A percentile compares a stretch with the other conserved stretches of the same genome.
Conservation (phyloP, 2,329 filamentous ascomycete genomes). For the Ophiosphaerella korrae region DNA sequence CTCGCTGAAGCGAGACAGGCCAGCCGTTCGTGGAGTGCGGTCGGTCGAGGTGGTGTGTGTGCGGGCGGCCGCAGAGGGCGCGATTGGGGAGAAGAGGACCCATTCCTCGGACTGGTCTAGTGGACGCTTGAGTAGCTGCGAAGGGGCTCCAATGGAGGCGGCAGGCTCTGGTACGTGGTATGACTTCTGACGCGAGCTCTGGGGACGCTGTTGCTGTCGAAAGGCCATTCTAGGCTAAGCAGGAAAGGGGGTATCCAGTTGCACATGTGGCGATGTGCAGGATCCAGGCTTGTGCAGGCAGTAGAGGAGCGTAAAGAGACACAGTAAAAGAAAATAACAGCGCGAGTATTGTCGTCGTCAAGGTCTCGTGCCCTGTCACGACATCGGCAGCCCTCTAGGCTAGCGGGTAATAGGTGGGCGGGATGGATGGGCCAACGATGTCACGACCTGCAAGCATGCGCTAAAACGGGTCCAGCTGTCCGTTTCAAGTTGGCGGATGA, state of each 20-base stretch:
- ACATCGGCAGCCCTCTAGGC: slow-evolving; percentile 5
- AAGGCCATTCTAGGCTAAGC: slow-evolving; percentile 41
- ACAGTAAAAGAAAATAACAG: not conserved
- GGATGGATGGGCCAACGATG: slow-evolving; percentile 30
- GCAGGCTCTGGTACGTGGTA: slow-evolving; percentile 36
- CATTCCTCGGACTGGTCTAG: slow-evolving; percentile 85
- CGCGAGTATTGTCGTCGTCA: slow-evolving; percentile 15
- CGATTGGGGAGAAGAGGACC: slow-evolving; percentile 81
- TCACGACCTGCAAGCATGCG: slow-evolving; percentile 16
- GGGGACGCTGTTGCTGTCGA: slow-evolving; percentile 46
- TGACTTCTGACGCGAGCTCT: slow-evolving; percentile 40
- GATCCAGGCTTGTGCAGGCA: too few relatives aligned
- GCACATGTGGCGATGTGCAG: too few relatives aligned
- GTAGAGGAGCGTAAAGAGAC: too few relatives aligned
- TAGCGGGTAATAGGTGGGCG: not conserved
- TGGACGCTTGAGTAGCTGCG: slow-evolving; percentile 50
- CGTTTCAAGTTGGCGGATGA: slow-evolving; percentile 22
- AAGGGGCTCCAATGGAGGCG: slow-evolving; percentile 31
- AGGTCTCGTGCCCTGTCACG: slow-evolving; percentile 27
- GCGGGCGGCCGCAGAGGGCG: slow-evolving; percentile 68
- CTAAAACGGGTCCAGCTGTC: slow-evolving; percentile 24
- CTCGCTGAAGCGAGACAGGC: slow-evolving; percentile 76
- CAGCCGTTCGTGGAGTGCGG: slow-evolving; percentile 69
- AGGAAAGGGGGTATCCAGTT: too few relatives aligned
- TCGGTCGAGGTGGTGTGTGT: slow-evolving; percentile 69